phyloP scores from a whole-genome alignment of 1,284 basidiomycete species.

The Stygiomarasmius scandens region DNA sequence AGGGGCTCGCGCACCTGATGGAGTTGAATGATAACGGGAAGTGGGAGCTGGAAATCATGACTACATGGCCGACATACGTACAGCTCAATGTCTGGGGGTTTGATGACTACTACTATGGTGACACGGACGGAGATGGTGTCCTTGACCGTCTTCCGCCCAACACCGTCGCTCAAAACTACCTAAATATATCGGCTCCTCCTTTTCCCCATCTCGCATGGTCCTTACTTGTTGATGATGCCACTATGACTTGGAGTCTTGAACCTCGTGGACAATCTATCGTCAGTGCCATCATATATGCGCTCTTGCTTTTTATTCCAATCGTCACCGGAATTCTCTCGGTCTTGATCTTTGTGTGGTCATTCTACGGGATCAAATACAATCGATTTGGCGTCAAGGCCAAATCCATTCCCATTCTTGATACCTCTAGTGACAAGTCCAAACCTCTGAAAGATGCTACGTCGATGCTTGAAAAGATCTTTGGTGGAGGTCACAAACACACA shows the following conservation, averaged over 20 bases:
- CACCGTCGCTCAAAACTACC: conserved; percentile 79
- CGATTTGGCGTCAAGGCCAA: conserved; percentile 83
- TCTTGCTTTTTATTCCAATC: conserved; percentile 79
- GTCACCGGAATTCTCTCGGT: conserved; percentile 84
- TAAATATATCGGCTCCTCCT: conserved; percentile 87
- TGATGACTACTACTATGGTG: conserved; percentile 90
- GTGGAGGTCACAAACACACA: conserved; percentile 46
- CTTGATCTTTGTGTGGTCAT: conserved; percentile 89
- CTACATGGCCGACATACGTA: conserved; percentile 83
- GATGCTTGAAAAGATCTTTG: conserved; percentile 68
- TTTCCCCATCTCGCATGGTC: conserved; percentile 85
- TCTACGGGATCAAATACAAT: conserved; percentile 94
- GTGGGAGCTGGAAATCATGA: conserved; percentile 86
- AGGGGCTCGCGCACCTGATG: conserved; percentile 74
- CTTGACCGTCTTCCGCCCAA: conserved; percentile 90
- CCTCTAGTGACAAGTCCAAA: conserved; percentile 65
- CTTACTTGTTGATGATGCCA: conserved; percentile 75
- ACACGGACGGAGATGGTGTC: conserved; percentile 82
- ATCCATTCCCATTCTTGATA: conserved; percentile 74
- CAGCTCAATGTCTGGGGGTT: conserved; percentile 89
- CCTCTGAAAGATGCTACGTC: conserved; percentile 56
- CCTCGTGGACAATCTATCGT: conserved; percentile 82
- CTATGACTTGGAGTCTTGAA: conserved; percentile 74
- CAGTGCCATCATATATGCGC: conserved; percentile 83
- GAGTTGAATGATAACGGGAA: conserved; percentile 58